Conservation (phyloP, 768 basidiomycete genomes). For the Rhizopogon vinicolor region DNA sequence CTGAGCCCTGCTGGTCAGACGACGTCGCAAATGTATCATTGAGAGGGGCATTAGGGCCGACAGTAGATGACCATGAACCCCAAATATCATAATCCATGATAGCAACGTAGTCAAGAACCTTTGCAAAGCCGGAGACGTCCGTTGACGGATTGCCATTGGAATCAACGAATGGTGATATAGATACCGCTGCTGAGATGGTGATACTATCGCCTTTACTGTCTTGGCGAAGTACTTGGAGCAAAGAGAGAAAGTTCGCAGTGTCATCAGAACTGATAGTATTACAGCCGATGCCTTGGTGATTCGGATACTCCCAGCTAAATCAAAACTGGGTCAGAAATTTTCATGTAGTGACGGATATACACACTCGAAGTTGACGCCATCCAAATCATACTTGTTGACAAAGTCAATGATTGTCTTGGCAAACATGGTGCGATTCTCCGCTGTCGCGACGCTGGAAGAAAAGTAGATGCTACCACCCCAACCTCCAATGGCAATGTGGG, state of each 20-base stretch:
- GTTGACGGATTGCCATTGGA: slow-evolving; percentile 48
- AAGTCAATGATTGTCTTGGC: slow-evolving; percentile 48
- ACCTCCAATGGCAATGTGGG: slow-evolving; percentile 60
- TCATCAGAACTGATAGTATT: slow-evolving; percentile 62
- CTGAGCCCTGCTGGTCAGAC: slow-evolving; percentile 65
- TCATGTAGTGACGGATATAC: slow-evolving; percentile 12
- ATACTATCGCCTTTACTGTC: slow-evolving; percentile 41
- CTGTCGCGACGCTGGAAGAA: slow-evolving; percentile 51
- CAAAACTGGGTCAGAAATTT: background rate
- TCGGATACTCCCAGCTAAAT: slow-evolving; percentile 84
- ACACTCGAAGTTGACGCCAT: slow-evolving; percentile 67
- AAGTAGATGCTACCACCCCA: slow-evolving; percentile 63
- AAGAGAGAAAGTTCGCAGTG: slow-evolving; percentile 72
- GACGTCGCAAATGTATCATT: slow-evolving; percentile 67
- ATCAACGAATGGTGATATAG: slow-evolving; percentile 62
- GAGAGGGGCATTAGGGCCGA: slow-evolving; percentile 82
- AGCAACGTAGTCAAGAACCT: slow-evolving; percentile 70
- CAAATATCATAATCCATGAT: slow-evolving; percentile 72
- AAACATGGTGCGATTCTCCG: slow-evolving; percentile 52
- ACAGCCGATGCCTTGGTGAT: slow-evolving; percentile 60
- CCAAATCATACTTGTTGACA: slow-evolving; percentile 43
- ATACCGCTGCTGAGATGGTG: slow-evolving; percentile 69
- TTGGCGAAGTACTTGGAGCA: slow-evolving; percentile 67
- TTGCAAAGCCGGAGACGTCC: slow-evolving; percentile 64
- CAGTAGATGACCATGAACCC: slow-evolving; percentile 47